Conservation (phyloP, 2,329 filamentous ascomycete genomes). For the Endoconidiophora polonica region DNA sequence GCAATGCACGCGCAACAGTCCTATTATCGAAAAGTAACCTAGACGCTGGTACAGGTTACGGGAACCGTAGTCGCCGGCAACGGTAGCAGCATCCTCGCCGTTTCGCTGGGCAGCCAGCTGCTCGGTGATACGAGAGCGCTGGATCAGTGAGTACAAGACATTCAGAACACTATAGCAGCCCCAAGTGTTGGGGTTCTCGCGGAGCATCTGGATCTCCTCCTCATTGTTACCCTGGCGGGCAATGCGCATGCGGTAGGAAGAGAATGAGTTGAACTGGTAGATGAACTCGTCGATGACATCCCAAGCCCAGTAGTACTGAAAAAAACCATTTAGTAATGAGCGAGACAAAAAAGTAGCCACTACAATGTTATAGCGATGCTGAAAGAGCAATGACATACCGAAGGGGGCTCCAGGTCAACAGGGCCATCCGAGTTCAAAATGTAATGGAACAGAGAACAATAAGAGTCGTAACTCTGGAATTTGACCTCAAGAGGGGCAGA, state of each 20-base stretch:
- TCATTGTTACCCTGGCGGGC: slow-evolving; percentile 70
- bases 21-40: slow-evolving; percentile 98
- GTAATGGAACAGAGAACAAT: slow-evolving; percentile 98
- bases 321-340: slow-evolving; percentile 3
- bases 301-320: slow-evolving; percentile 97
- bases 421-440: slow-evolving; percentile 99
- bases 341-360: not conserved
- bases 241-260: slow-evolving; percentile 83
- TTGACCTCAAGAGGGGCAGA: slow-evolving; percentile 91
- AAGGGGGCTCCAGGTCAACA: slow-evolving; percentile 89
- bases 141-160: slow-evolving; percentile 96
- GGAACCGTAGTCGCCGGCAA: slow-evolving; percentile 88
- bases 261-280: slow-evolving; percentile 99
- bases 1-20: slow-evolving; percentile 87
- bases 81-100: slow-evolving; percentile 71
- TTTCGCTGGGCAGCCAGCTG: slow-evolving; percentile 90
- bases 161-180: slow-evolving; percentile 99
- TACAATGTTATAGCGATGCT: not conserved
- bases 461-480: slow-evolving; percentile 97
- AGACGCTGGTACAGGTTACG: slow-evolving; percentile 95
- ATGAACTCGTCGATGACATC: slow-evolving; percentile 99
- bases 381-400: slow-evolving; percentile 43
- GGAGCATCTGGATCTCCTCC: slow-evolving; percentile 79
- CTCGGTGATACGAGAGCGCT: slow-evolving; percentile 94
- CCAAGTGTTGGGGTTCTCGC: slow-evolving; percentile 97